phyloP scores from a whole-genome alignment of 345 rosid species.

The Erysimum cheiranthoides region DNA sequence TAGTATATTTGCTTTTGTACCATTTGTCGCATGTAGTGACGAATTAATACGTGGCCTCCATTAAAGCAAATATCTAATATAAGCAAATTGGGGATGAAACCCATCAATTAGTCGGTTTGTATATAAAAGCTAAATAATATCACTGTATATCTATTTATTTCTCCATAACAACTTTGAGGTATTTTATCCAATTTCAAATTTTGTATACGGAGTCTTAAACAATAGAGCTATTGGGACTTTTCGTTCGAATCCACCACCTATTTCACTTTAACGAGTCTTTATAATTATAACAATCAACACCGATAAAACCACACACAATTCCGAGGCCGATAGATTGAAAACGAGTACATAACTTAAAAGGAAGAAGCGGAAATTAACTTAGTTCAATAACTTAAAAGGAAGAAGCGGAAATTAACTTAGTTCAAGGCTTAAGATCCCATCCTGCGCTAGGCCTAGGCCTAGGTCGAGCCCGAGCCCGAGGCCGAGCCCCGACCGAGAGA shows the following conservation, averaged over 20 bases:
- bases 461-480: no score
- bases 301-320: no score
- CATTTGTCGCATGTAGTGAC: slow-evolving; percentile 12
- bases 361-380: no score
- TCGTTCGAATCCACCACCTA: no score
- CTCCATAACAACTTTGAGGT: background rate
- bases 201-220: background rate
- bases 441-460: no score
- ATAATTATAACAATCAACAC: no score
- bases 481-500: no score
- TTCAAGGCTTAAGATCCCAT: no score
- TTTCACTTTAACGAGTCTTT: background rate
- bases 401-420: no score
- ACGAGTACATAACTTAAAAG: no score
- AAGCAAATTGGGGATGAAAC: background rate
- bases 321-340: no score
- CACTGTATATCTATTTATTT: background rate
- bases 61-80: background rate
- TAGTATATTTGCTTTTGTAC: slow-evolving; percentile 1
- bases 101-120: background rate
- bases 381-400: no score
- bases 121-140: background rate
- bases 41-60: background rate
- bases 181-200: background rate
- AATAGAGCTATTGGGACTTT: background rate